Base-by-base conservation (phyloP, 768 basidiomycete genomes). In the Termitomyces sp. region DNA sequence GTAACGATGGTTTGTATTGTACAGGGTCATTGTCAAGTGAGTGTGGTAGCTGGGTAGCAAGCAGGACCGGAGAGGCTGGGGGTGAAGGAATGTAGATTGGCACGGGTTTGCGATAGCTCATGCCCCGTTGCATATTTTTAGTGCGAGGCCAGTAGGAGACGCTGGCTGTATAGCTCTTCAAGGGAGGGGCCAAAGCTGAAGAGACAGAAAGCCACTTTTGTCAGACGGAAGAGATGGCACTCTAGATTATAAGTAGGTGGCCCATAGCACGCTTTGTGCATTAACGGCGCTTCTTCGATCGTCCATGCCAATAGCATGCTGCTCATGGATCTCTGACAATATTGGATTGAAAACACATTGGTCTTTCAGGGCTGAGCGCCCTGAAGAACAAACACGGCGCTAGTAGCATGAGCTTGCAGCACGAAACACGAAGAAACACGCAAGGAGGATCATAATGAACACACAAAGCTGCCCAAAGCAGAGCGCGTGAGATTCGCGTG, bases 91-190 rank as follows among this genome's bases (percentile, higher is more conserved):
- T 76, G 70, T 83, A 88, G 54, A 72, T 71, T 3, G 88, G 88
- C 42, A 82, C 87, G 34, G 88, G 88, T 68, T 90, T 90, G 55
- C 88, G 78, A 69, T 87, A 85, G 69, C 83, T 86, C 81, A 82
- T 82, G 65, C 71, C 70, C 48, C 74, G 75, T 56, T 68, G 72
- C 73, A 78, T 72, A 44, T 20, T 30, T 49, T 51, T 42, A 18
- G 50, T 18, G 22, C 24, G 48, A 54, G 46, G 33, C 42, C 22
- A 46, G 33, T 48, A 18, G 33, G 20, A 41, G 18, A 54, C 1
- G 5, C 15, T 22, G 11, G 58, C 44, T 54, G 56, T 62, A 51
- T 56, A 48, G 42, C 20, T 20, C 12, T 18, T 44, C 41, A 33
- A 52, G 6, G 34, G 9, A 22, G 54, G n/a, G 60, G 60, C 46